Conservation (phyloP, 2,329 filamentous ascomycete genomes). For the Talaromyces sp. region DNA sequence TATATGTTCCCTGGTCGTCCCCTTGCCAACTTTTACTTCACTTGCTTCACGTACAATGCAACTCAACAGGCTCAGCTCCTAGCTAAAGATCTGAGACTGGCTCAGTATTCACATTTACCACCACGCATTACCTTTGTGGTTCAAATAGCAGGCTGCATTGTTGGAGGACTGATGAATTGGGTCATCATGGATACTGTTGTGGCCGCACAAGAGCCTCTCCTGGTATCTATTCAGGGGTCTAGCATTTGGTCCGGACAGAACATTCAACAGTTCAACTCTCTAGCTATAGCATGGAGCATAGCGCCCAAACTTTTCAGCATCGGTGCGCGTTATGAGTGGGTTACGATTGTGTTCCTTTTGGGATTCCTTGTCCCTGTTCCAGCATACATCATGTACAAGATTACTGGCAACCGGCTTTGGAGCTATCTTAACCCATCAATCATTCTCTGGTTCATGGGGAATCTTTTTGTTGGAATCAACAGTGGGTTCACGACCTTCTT, state of each 20-base stretch:
- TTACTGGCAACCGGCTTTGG: conserved; percentile 31
- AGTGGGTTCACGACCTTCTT: conserved; percentile 33
- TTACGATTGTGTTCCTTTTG: conserved; percentile 44
- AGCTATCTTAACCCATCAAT: conserved; percentile 44
- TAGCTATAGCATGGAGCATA: conserved; percentile 43
- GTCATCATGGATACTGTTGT: conserved; percentile 49
- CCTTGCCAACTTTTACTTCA: conserved; percentile 35
- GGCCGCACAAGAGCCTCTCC: conserved; percentile 43
- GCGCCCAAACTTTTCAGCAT: conserved; percentile 46
- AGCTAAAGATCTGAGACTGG: conserved; percentile 36
- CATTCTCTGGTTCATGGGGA: conserved; percentile 45
- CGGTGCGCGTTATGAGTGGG: conserved; percentile 39
- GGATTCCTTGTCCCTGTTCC: conserved; percentile 48
- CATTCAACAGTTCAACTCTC: conserved; percentile 49
- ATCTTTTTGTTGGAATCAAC: conserved; percentile 46
- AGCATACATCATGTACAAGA: conserved; percentile 37
- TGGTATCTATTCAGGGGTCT: conserved; percentile 44
- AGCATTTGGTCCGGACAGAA: conserved; percentile 52
- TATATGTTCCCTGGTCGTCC: conserved; percentile 46
- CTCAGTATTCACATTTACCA: conserved; percentile 38
- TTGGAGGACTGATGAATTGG: conserved; percentile 45
- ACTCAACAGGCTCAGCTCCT: conserved; percentile 31
- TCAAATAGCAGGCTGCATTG: conserved; percentile 28
- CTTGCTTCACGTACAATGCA: conserved; percentile 33
- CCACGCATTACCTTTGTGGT: conserved; percentile 48